A percentile compares a stretch with the other conserved stretches of the same genome.
These are phyloP conservation scores for Chiua sp. DNA, from an alignment of 1,284 basidiomycete genomes.

Conservation along the genomic window DNA sequence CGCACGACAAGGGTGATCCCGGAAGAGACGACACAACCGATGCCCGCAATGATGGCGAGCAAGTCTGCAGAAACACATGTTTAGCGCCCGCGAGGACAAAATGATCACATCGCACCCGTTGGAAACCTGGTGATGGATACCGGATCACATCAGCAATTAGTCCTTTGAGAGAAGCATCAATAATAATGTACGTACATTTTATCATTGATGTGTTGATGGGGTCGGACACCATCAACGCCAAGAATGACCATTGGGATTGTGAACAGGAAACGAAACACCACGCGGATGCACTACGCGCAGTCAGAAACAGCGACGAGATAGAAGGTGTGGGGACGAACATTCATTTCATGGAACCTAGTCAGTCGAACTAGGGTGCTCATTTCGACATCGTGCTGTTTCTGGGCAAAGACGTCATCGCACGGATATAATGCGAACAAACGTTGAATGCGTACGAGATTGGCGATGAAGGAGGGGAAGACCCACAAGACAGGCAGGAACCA, in stretches of 20 bases:
- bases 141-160: not conserved
- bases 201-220: slow-evolving; percentile 67
- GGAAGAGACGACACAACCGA: slow-evolving; percentile 70
- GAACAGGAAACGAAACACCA: slow-evolving; percentile 74
- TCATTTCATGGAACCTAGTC: slow-evolving; percentile 79
- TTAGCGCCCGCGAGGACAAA: not conserved
- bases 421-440: not conserved
- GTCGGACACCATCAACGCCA: slow-evolving; percentile 66
- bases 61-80: slow-evolving; percentile 47
- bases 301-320: not conserved
- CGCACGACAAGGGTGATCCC: slow-evolving; percentile 74
- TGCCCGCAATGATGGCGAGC: slow-evolving; percentile 57
- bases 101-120: slow-evolving; percentile 25
- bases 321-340: slow-evolving; percentile 51
- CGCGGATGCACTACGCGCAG: slow-evolving; percentile 59
- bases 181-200: slow-evolving; percentile 50
- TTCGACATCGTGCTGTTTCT: slow-evolving; percentile 61
- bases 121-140: slow-evolving; percentile 32
- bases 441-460: slow-evolving; percentile 53
- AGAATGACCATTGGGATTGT: slow-evolving; percentile 65
- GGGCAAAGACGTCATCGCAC: slow-evolving; percentile 35
- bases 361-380: slow-evolving; percentile 65
- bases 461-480: slow-evolving; percentile 68
- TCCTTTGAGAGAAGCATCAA: not conserved
- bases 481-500: slow-evolving; percentile 75